Conservation (phyloP, 306 rosid species). For the Vigna hirtella region DNA sequence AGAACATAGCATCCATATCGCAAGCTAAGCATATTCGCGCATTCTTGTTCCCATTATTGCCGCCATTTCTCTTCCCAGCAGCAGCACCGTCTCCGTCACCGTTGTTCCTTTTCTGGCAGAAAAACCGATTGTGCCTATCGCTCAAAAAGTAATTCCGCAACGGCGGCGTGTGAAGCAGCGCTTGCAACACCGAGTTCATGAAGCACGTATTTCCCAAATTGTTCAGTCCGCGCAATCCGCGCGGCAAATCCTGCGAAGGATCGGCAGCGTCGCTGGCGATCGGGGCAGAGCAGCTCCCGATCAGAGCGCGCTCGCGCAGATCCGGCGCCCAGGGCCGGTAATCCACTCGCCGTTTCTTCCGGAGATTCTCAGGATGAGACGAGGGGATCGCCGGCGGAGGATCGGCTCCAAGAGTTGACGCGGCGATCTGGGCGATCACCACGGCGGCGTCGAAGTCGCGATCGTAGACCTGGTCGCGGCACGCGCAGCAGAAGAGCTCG, state of each 20-base stretch:
- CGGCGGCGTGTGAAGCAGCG: slow-evolving; percentile 93
- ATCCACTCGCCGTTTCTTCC: slow-evolving; percentile 83
- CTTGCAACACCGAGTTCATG: slow-evolving; percentile 95
- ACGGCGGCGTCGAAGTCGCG: slow-evolving; percentile 90
- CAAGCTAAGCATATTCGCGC: slow-evolving; percentile 80
- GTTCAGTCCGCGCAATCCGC: slow-evolving; percentile 89
- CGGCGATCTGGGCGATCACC: slow-evolving; percentile 73
- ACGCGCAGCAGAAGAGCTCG: slow-evolving; percentile 91
- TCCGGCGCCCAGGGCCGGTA: slow-evolving; percentile 83
- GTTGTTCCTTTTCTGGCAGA: slow-evolving; percentile 71
- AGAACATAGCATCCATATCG: slow-evolving; percentile 82
- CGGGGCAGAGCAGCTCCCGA: slow-evolving; percentile 62
- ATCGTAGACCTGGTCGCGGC: slow-evolving; percentile 90
- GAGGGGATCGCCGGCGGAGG: slow-evolving; percentile 46
- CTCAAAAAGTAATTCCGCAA: slow-evolving; percentile 87
- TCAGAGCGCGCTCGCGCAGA: slow-evolving; percentile 61
- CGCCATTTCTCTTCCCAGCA: slow-evolving; percentile 43
- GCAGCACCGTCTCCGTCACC: slow-evolving; percentile 33
- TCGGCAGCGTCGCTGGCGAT: slow-evolving; percentile 39
- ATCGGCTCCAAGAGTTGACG: slow-evolving; percentile 56
- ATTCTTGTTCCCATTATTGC: slow-evolving; percentile 47
- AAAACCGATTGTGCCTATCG: slow-evolving; percentile 80
- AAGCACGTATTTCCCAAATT: slow-evolving; percentile 91
- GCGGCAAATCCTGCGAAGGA: slow-evolving; percentile 57
- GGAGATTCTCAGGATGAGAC: slow-evolving; percentile 75